Evolutionary conservation across 2,329 filamentous ascomycete genomes (phyloP).

Genomic region (Pseudocercospora pini-densiflorae): DNA sequence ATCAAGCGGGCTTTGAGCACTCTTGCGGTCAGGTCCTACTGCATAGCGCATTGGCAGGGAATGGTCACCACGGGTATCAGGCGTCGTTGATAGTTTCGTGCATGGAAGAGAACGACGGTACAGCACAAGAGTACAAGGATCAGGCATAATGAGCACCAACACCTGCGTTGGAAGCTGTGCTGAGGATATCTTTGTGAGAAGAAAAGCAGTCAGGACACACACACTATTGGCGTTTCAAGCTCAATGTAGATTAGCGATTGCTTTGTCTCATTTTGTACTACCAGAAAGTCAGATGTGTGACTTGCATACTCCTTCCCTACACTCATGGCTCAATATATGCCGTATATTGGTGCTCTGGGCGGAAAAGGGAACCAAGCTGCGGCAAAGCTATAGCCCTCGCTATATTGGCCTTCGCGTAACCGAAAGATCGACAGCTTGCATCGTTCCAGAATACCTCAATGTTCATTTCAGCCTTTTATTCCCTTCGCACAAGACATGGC

Average conservation of each 20-base stretch:
- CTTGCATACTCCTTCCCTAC: background rate
- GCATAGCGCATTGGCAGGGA: background rate
- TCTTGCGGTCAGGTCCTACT: background rate
- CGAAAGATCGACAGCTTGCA: too few relatives aligned
- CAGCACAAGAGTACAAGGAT: background rate
- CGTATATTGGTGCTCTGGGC: too few relatives aligned
- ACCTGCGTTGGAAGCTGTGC: background rate
- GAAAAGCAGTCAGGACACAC: background rate
- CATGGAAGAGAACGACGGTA: background rate
- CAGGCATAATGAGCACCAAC: background rate
- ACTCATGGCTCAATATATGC: too few relatives aligned
- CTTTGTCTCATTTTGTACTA: background rate
- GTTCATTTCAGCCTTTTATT: background rate
- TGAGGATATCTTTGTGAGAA: constrained; percentile 1
- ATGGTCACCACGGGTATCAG: too few relatives aligned
- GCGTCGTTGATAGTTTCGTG: background rate
- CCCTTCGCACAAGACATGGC: too few relatives aligned
- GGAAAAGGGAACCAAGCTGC: too few relatives aligned
- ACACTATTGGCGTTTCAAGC: background rate
- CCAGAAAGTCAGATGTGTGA: background rate
- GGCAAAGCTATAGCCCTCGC: too few relatives aligned
- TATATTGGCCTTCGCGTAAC: too few relatives aligned
- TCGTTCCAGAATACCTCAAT: background rate
- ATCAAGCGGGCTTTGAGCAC: background rate
- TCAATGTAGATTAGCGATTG: background rate